Percentiles rank a stretch among this genome's conserved stretches.
These are phyloP conservation scores for Nectriaceae sp. DNA, from an alignment of 2,329 filamentous ascomycete genomes.

Conservation along the genomic window DNA sequence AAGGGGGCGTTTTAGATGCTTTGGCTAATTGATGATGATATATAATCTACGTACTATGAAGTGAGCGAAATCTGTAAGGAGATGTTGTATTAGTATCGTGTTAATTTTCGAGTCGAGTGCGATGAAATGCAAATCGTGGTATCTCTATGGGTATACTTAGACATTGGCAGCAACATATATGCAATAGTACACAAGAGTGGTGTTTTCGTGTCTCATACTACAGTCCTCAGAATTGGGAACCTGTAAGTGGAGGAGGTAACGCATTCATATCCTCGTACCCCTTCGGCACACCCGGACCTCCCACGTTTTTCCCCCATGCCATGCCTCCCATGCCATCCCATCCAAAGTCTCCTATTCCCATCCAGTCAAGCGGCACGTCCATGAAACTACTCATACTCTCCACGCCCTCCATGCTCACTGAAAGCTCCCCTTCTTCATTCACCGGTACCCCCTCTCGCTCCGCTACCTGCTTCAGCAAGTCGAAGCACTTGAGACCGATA, in stretches of 20 bases:
- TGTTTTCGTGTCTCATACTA: background rate
- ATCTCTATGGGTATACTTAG: too few species aligned
- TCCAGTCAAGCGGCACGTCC: constrained; percentile 29
- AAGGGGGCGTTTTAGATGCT: too few species aligned
- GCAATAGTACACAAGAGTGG: background rate
- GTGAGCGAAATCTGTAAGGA: too few species aligned
- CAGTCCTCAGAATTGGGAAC: constrained; percentile 5
- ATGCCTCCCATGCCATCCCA: constrained; percentile 24
- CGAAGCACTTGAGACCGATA: constrained; percentile 29
- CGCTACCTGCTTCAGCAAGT: constrained; percentile 37
- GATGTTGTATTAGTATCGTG: too few species aligned
- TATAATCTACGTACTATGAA: too few species aligned
- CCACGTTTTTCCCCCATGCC: constrained; percentile 11
- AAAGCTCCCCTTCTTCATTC: constrained; percentile 12
- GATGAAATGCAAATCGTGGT: too few species aligned
- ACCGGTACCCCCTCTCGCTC: constrained; percentile 22
- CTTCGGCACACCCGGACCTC: background rate
- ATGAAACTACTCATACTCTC: constrained; percentile 24
- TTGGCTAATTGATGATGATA: too few species aligned
- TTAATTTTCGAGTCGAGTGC: too few species aligned
- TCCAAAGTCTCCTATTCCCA: constrained; percentile 23
- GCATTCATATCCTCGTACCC: constrained; percentile 3
- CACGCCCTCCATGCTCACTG: constrained; percentile 3
- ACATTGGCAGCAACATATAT: too few species aligned
- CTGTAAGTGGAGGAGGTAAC: constrained; percentile 1